phyloP scores from a whole-genome alignment of 805 yeast genomes.

The Yarrowia divulgata region DNA sequence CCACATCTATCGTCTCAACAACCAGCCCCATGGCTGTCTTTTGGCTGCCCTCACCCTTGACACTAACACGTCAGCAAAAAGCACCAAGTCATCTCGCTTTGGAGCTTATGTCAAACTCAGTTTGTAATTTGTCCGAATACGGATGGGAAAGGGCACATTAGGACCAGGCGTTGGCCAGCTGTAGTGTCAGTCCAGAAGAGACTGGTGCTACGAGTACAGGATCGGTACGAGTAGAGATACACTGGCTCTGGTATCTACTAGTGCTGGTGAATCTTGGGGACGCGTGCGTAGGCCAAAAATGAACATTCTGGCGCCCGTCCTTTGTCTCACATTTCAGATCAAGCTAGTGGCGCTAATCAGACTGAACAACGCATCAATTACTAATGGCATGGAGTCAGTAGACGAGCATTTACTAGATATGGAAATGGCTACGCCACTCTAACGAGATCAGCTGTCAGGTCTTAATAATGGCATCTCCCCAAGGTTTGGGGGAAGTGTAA shows the following conservation, averaged over 20 bases:
- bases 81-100: slow-evolving; percentile 26
- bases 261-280: no score
- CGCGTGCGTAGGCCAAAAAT: neutral
- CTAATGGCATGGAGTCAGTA: slow-evolving; percentile 1
- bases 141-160: neutral
- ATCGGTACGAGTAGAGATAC: no score
- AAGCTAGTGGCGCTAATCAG: neutral
- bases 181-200: neutral
- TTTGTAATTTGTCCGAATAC: slow-evolving; percentile 30
- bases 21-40: neutral
- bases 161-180: neutral
- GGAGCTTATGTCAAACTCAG: slow-evolving; percentile 8
- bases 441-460: neutral
- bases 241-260: neutral
- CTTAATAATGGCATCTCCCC: neutral
- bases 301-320: neutral
- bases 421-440: slow-evolving; percentile 1
- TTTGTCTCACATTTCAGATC: neutral
- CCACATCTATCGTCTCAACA: no score
- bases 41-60: slow-evolving; percentile 17
- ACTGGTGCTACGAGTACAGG: neutral
- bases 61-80: slow-evolving; percentile 28
- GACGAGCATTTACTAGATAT: no score
- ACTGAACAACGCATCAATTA: neutral
- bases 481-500: slow-evolving; percentile 11